Conservation (phyloP, 257 asterid species). For the Penstemon davidsonii region DNA sequence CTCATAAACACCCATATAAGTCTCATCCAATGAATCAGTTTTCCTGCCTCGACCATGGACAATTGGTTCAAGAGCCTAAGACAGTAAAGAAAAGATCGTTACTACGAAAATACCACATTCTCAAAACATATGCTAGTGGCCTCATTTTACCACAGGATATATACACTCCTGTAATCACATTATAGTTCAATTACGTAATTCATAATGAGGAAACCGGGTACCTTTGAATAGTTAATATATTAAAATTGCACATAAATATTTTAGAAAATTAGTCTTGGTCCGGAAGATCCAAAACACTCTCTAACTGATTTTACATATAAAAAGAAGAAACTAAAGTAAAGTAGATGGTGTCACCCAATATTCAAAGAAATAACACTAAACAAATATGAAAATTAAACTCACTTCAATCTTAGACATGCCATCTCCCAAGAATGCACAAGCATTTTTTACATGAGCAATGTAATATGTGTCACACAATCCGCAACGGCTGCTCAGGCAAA, state of each 20-base stretch:
- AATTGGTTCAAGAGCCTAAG: constrained; percentile 75
- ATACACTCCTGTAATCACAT: background rate
- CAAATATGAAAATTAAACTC: constrained; percentile 29
- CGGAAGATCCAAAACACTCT: background rate
- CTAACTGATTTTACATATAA: background rate
- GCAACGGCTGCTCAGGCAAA: constrained; percentile 64
- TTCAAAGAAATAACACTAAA: background rate
- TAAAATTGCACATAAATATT: background rate
- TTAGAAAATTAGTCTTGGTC: background rate
- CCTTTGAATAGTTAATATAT: background rate
- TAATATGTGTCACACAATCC: constrained; percentile 93
- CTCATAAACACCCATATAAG: constrained; percentile 85
- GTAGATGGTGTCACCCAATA: background rate
- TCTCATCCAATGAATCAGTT: constrained; percentile 74
- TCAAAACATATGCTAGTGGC: background rate
- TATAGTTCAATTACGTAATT: background rate
- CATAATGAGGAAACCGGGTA: background rate
- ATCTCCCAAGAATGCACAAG: constrained; percentile 96
- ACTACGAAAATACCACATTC: constrained; percentile 11
- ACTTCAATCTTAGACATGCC: constrained; percentile 98
- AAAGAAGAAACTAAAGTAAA: constrained; percentile 10
- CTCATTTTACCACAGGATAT: background rate
- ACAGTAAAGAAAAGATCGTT: constrained; percentile 21
- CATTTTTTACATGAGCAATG: constrained; percentile 92
- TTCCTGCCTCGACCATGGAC: constrained; percentile 98